A percentile compares a stretch with the other conserved stretches of the same genome.
phyloP scores from a whole-genome alignment of 176 grass and related monocot species.

The Oryza officinalis region DNA sequence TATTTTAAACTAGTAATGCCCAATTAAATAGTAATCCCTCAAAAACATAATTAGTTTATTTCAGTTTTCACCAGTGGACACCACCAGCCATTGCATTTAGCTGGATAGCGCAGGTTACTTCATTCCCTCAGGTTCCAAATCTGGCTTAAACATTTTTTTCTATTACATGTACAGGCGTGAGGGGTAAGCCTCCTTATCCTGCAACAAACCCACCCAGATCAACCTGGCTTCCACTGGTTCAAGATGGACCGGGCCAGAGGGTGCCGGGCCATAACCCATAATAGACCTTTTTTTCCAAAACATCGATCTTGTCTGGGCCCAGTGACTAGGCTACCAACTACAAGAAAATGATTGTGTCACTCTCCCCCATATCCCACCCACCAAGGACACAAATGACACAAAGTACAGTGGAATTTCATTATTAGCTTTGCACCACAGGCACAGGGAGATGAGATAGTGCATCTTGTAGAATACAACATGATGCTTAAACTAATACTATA shows the following conservation, averaged over 20 bases:
- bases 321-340: neutral
- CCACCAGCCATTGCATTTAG: neutral
- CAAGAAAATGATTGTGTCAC: neutral
- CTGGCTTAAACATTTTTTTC: neutral
- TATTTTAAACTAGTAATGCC: neutral
- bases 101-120: neutral
- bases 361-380: neutral
- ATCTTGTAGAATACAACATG: slow-evolving; percentile 17
- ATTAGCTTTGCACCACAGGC: slow-evolving; percentile 26
- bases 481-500: neutral
- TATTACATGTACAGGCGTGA: neutral
- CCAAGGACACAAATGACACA: slow-evolving; percentile 8
- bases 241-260: neutral
- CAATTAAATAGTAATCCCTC: neutral
- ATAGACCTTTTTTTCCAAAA: neutral
- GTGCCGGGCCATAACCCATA: neutral
- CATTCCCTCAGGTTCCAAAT: neutral
- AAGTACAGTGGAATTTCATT: neutral
- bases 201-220: neutral
- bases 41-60: neutral
- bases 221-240: neutral
- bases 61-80: neutral
- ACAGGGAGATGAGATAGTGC: slow-evolving; percentile 5
- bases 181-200: neutral
- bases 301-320: neutral